Percentiles rank a stretch among this genome's conserved stretches.
Evolutionary conservation across 2,329 filamentous ascomycete genomes (phyloP).

Genomic region (Clonostachys chloroleuca): DNA sequence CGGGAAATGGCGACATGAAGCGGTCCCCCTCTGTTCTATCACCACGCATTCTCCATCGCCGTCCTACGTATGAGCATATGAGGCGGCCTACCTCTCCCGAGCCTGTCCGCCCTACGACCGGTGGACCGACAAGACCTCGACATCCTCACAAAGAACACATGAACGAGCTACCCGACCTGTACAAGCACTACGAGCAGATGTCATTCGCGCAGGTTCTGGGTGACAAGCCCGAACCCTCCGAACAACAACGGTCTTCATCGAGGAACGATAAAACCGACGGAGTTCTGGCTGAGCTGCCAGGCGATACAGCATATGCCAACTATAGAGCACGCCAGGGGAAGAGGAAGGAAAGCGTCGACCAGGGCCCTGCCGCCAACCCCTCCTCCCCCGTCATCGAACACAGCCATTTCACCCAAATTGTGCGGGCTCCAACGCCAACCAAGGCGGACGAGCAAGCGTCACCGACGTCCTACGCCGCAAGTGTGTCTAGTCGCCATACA

Average conservation of each 20-base stretch:
- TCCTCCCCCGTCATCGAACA: conserved; percentile 12
- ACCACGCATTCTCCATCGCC: conserved; percentile 24
- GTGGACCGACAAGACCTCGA: background rate
- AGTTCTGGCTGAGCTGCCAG: background rate
- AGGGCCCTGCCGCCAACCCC: background rate
- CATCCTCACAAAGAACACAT: conserved; percentile 11
- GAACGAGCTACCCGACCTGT: conserved; percentile 42
- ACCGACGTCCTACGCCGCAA: conserved; percentile 37
- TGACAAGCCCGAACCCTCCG: background rate
- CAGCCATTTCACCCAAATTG: conserved; percentile 1
- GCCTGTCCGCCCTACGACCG: conserved; percentile 3
- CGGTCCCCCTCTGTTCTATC: conserved; percentile 39
- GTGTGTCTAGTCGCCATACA: conserved; percentile 51
- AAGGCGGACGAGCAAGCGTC: conserved; percentile 18
- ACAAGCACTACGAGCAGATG: conserved; percentile 55
- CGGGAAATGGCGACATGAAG: conserved; percentile 28
- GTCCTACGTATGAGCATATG: conserved; percentile 28
- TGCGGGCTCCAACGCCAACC: conserved; percentile 5
- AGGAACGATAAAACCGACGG: background rate
- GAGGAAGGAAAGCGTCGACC: background rate
- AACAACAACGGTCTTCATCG: background rate
- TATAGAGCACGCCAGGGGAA: background rate
- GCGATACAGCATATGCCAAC: background rate
- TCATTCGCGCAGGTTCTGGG: conserved; percentile 38
- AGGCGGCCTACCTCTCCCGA: conserved; percentile 2